These are phyloP conservation scores for Lactarius deliciosus DNA, from an alignment of 768 basidiomycete genomes.

Conservation along the genomic window DNA sequence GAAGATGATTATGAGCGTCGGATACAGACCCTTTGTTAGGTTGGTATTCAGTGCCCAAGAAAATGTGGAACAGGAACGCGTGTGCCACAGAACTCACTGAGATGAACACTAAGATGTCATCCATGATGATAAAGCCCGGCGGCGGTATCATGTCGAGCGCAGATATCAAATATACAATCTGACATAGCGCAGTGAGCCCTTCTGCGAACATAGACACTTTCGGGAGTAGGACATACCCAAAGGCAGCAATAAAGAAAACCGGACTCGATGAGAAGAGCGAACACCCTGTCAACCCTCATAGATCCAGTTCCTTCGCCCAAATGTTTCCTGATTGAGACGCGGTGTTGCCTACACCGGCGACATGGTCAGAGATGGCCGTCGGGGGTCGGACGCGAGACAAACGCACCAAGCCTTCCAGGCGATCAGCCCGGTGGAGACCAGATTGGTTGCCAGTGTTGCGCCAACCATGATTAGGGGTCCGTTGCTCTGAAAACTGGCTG, in stretches of 20 bases:
- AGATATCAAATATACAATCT: constrained; percentile 16
- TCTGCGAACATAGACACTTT: not conserved
- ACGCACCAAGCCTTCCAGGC: constrained; percentile 7
- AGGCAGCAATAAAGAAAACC: constrained; percentile 20
- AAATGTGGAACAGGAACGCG: not conserved
- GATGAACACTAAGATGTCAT: constrained; percentile 3
- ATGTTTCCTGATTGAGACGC: not conserved
- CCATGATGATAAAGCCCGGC: constrained; percentile 8
- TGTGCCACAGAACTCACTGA: constrained; percentile 5
- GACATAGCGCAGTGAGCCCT: not conserved
- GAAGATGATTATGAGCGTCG: constrained; percentile 21
- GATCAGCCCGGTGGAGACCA: constrained; percentile 4
- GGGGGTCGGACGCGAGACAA: not conserved
- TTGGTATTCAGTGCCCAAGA: not conserved
- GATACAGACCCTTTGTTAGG: constrained; percentile 8
- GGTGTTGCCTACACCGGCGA: not conserved
- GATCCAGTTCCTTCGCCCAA: constrained; percentile 1
- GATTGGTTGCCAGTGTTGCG: not conserved
- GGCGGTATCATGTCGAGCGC: constrained; percentile 7
- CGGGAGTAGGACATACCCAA: constrained; percentile 9
- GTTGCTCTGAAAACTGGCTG: no score
- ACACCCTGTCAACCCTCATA: constrained; percentile 11
- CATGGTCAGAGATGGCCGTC: not conserved
- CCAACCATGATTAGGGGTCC: constrained; percentile 2
- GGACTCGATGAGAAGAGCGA: constrained; percentile 22